These are phyloP conservation scores for Cryptosporidium bovis DNA, from an alignment of 169 alveolate genomes.

Conservation along the genomic window DNA sequence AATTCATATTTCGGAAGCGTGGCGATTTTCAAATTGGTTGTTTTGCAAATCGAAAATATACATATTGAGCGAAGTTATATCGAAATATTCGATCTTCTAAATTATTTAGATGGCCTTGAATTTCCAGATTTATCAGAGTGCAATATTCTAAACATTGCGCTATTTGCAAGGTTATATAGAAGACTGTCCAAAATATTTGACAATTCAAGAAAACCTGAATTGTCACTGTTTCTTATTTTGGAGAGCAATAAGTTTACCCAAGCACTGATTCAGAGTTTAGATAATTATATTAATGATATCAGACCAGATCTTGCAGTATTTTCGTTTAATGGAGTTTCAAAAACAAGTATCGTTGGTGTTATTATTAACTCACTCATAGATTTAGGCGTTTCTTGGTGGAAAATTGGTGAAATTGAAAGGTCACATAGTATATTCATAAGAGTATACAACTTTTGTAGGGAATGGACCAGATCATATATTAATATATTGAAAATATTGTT, in stretches of 20 bases:
- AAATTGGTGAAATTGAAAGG: slow-evolving; percentile 57
- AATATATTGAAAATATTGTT: slow-evolving; percentile 2
- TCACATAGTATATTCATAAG: slow-evolving; percentile 16
- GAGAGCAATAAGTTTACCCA: slow-evolving; percentile 29
- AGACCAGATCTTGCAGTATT: not conserved
- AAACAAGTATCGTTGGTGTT: not conserved
- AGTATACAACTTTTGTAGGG: not conserved
- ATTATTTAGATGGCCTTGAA: not conserved
- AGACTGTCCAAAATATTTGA: slow-evolving; percentile 19
- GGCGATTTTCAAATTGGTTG: slow-evolving; percentile 4
- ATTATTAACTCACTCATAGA: not conserved
- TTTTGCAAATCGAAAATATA: not conserved
- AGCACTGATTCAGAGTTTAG: not conserved
- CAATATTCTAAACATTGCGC: not conserved
- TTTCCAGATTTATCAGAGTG: not conserved
- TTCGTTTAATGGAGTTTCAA: slow-evolving; percentile 1
- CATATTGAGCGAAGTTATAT: not conserved
- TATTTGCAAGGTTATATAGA: slow-evolving; percentile 11
- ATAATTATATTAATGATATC: not conserved
- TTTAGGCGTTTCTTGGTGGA: slow-evolving; percentile 52
- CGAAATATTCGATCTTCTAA: not conserved
- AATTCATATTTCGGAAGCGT: not conserved
- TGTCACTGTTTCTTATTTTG: slow-evolving; percentile 20
- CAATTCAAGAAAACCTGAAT: slow-evolving; percentile 19
- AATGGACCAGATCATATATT: slow-evolving; percentile 36